Evolutionary conservation across 2,329 filamentous ascomycete species (phyloP), one percentile per base, ranked within the genome.

Genomic region (Teratosphaeria gauchensis): DNA sequence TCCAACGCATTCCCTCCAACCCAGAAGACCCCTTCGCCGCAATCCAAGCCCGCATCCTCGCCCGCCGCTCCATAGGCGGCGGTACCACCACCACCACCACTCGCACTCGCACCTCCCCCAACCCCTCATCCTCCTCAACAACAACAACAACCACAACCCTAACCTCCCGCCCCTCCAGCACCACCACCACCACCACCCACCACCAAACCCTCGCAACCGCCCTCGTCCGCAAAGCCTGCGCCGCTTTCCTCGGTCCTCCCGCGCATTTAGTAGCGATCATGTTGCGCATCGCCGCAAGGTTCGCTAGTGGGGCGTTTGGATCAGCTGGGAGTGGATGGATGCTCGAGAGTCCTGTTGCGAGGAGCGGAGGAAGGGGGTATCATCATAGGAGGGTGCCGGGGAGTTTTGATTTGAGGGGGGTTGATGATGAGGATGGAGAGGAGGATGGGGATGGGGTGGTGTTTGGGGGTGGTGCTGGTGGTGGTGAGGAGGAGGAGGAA

Each of bases 231-330:
- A 92, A 89, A 73, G 91, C 90, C 0, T 85, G 83, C 62, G 85
- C 89, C 56, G 80, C 94, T 32, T 80, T 95, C 3, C 76, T 96
- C 14, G 85, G 88, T 0, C 90, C 90, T n/a, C 90, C 92, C 0
- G 83, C 86, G 35, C 84, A 92, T 66, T 80, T 95, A 1, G 82
- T 95, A 38, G 80, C 84, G 30, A 77, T 95, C 48, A 91, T 96
- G 80, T 80, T 96, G 4, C 84, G 85, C 58, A 89, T 96, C 58
- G 89, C 91, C 0, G 86, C 88, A 0, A 85, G 83, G 62, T 90
- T 96, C 62, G 82, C 85, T 1, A 74, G 74, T 53, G 78, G 78
- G 3, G 72, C 72, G 5, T 71, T 73, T 28, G 65, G 24, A 4
- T 2, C 24, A 28, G 4, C 24, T 28, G 24, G 66, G 7, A 61